Conservation (phyloP, 495 filamentous ascomycete species). For the Talaromyces trachyspermus region DNA sequence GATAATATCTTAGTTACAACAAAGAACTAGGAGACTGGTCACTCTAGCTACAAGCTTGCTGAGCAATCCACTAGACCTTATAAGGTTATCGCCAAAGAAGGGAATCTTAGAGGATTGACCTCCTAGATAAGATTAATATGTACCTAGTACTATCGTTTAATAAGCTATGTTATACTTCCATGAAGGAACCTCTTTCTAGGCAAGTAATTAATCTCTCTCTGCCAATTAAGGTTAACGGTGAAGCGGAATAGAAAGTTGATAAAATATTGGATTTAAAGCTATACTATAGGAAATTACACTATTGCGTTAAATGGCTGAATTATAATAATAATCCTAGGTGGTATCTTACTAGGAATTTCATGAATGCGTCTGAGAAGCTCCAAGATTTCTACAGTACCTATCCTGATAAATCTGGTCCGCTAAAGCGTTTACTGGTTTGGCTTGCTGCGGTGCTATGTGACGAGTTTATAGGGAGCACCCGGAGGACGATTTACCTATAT, state of each 20-base stretch:
- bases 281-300: conserved; percentile 8
- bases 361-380: not conserved
- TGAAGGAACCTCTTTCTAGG: not conserved
- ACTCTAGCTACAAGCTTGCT: not conserved
- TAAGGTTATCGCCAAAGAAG: not conserved
- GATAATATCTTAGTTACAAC: conserved; percentile 4
- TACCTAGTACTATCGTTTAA: conserved; percentile 12
- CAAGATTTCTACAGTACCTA: conserved; percentile 2
- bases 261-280: not conserved
- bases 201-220: not conserved
- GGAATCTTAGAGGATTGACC: too few species aligned
- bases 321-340: not conserved
- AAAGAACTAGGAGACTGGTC: not conserved
- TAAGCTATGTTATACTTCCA: conserved; percentile 1
- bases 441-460: too few species aligned
- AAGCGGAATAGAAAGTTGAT: conserved; percentile 10
- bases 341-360: conserved; percentile 9
- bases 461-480: too few species aligned
- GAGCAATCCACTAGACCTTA: not conserved
- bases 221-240: conserved; percentile 1
- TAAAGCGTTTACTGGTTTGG: too few species aligned
- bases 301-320: conserved; percentile 4
- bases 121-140: conserved; percentile 15
- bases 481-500: too few species aligned
- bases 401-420: not conserved